phyloP scores from a whole-genome alignment of 169 alveolate species.

The Cryptosporidium tyzzeri region DNA sequence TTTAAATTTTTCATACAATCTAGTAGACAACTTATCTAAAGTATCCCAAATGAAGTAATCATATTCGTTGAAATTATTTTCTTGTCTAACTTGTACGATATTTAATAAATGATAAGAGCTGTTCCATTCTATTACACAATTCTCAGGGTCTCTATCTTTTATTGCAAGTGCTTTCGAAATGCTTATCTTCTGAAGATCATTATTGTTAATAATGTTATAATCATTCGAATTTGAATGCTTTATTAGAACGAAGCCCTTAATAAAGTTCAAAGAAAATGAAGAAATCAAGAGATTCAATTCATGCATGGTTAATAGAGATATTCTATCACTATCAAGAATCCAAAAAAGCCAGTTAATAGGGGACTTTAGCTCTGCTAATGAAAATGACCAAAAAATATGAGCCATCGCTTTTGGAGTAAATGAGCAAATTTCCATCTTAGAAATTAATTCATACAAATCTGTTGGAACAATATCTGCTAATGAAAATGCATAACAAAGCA shows the following conservation, averaged over 20 bases:
- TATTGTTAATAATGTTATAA: neutral
- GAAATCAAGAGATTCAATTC: slow-evolving; percentile 22
- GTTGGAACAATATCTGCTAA: slow-evolving; percentile 51
- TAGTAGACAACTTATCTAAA: slow-evolving; percentile 1
- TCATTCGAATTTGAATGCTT: neutral
- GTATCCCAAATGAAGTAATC: slow-evolving; percentile 45
- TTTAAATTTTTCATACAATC: slow-evolving; percentile 3
- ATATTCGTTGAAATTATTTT: neutral
- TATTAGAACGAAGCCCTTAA: slow-evolving; percentile 38
- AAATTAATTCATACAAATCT: slow-evolving; percentile 26
- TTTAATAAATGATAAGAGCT: neutral
- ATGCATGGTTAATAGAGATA: slow-evolving; percentile 6
- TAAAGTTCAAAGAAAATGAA: slow-evolving; percentile 20
- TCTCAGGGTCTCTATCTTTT: slow-evolving; percentile 52
- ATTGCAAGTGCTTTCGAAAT: slow-evolving; percentile 43
- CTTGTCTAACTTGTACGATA: neutral
- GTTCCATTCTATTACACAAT: slow-evolving; percentile 46
- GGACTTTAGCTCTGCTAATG: slow-evolving; percentile 20
- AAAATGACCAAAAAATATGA: slow-evolving; percentile 61
- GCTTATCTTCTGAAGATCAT: neutral
- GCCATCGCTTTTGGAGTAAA: slow-evolving; percentile 53
- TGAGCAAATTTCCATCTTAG: slow-evolving; percentile 22
- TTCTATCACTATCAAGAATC: slow-evolving; percentile 17
- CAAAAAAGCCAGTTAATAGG: slow-evolving; percentile 34
- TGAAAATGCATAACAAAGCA: slow-evolving; percentile 67